Evolutionary conservation across 345 rosid genomes (phyloP).

Genomic region (Gossypium rotundifolium): DNA sequence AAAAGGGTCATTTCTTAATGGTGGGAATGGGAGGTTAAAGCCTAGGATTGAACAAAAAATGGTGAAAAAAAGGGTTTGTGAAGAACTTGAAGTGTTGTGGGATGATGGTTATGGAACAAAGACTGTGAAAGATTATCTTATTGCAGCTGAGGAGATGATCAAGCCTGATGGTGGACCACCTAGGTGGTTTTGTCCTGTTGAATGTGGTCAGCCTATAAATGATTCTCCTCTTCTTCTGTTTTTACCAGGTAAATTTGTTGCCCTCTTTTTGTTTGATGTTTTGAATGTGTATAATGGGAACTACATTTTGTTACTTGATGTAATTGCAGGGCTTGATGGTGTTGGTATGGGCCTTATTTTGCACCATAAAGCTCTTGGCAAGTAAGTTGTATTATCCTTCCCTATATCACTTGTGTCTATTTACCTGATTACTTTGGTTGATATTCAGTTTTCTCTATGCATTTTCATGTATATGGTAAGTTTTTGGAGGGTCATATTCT

Average conservation of each 20-base stretch:
- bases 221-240: slow-evolving; percentile 68
- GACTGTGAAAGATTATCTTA: slow-evolving; percentile 57
- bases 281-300: not conserved
- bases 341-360: slow-evolving; percentile 1
- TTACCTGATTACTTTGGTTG: not conserved
- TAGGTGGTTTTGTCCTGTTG: slow-evolving; percentile 85
- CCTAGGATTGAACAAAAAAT: slow-evolving; percentile 21
- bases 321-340: slow-evolving; percentile 4
- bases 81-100: slow-evolving; percentile 60
- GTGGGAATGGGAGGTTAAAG: slow-evolving; percentile 29
- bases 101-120: slow-evolving; percentile 80
- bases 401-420: not conserved
- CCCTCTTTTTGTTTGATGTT: slow-evolving; percentile 26
- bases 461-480: too few relatives aligned
- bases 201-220: slow-evolving; percentile 60
- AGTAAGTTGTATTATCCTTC: not conserved
- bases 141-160: slow-evolving; percentile 46
- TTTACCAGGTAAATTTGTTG: slow-evolving; percentile 54
- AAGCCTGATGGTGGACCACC: slow-evolving; percentile 74
- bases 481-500: too few relatives aligned
- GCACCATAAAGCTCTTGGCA: slow-evolving; percentile 4
- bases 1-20: slow-evolving; percentile 11
- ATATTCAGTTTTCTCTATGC: too few relatives aligned
- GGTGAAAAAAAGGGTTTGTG: slow-evolving; percentile 26
- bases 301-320: not conserved